Evolutionary conservation across 148 eudicot genomes (phyloP).

Genomic region (Spergularia bocconei): DNA sequence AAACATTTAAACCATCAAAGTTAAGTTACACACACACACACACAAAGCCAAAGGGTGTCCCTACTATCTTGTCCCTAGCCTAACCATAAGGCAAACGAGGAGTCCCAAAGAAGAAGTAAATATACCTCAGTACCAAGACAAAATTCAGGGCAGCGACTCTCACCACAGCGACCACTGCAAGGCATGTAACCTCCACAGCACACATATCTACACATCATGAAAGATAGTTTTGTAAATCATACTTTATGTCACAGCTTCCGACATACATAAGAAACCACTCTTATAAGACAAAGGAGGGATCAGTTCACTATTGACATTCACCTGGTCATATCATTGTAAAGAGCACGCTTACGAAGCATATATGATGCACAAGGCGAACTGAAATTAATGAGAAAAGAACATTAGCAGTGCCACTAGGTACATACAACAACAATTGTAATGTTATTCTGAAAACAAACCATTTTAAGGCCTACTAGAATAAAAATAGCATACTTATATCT

Average conservation of each 20-base stretch:
- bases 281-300: not conserved
- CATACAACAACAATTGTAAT: not conserved
- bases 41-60: too few species aligned
- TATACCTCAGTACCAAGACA: slow-evolving; percentile 88
- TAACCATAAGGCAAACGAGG: not conserved
- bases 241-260: not conserved
- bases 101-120: not conserved
- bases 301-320: slow-evolving; percentile 22
- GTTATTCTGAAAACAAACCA: not conserved
- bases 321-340: slow-evolving; percentile 92
- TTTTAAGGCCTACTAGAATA: not conserved
- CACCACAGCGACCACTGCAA: slow-evolving; percentile 97
- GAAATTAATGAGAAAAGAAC: slow-evolving; percentile 12
- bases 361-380: slow-evolving; percentile 94
- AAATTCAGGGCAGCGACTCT: slow-evolving; percentile 83
- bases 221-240: slow-evolving; percentile 9
- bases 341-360: slow-evolving; percentile 84
- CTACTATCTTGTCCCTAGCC: too few species aligned
- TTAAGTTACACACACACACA: too few species aligned
- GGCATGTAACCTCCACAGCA: slow-evolving; percentile 98
- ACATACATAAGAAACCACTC: not conserved
- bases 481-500: too few species aligned
- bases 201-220: slow-evolving; percentile 49
- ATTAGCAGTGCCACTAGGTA: not conserved
- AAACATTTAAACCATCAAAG: too few species aligned